Evolutionary conservation across 371 early-diverging fungal genomes (phyloP).

Genomic region (Apophysomyces variabilis): DNA sequence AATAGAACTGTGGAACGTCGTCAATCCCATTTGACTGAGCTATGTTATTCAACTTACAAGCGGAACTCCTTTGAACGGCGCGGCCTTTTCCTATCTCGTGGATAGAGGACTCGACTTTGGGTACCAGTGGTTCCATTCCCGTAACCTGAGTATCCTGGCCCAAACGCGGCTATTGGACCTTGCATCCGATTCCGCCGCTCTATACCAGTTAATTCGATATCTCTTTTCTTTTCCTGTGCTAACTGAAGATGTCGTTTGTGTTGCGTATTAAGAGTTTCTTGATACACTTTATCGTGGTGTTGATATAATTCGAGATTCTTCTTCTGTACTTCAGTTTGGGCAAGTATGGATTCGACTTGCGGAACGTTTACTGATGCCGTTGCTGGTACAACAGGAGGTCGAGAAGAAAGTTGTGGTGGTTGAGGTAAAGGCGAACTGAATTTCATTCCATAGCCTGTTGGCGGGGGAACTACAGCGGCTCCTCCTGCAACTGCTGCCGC

Average conservation of each 20-base stretch:
- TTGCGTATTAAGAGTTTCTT: conserved; percentile 42
- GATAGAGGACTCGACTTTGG: conserved; percentile 34
- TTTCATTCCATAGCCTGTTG: conserved; percentile 9
- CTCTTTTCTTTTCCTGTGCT: conserved; percentile 47
- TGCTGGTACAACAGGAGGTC: conserved; percentile 19
- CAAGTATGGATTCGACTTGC: conserved; percentile 15
- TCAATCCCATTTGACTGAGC: not conserved
- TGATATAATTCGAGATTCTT: conserved; percentile 32
- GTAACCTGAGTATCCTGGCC: conserved; percentile 44
- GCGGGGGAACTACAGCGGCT: not conserved
- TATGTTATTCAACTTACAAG: conserved; percentile 36
- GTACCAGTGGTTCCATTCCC: conserved; percentile 35
- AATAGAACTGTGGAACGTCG: conserved; percentile 25
- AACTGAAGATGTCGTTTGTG: conserved; percentile 46
- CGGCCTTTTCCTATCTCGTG: conserved; percentile 37
- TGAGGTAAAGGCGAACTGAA: not conserved
- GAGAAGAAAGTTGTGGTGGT: conserved; percentile 17
- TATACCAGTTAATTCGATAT: conserved; percentile 37
- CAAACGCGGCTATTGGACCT: conserved; percentile 35
- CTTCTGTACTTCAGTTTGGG: conserved; percentile 24
- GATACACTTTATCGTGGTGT: conserved; percentile 41
- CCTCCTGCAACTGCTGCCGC: conserved; percentile 11
- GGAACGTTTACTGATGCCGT: conserved; percentile 4
- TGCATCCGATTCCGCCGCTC: conserved; percentile 36
- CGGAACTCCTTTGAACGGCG: conserved; percentile 30